Evolutionary conservation across 441 rosid genomes (phyloP).

Genomic region (Biscutella laevigata): DNA sequence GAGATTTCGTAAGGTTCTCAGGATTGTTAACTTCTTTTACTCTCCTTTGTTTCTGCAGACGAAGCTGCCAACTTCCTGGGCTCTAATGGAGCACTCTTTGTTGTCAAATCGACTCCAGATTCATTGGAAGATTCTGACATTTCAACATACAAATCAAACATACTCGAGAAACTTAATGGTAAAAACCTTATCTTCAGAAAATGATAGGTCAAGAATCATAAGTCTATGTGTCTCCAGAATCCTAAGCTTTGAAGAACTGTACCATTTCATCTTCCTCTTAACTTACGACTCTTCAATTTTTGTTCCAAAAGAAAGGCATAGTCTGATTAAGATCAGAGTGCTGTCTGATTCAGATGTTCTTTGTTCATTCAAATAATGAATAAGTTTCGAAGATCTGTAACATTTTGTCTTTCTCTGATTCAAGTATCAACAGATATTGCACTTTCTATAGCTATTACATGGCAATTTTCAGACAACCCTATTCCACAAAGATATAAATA

Average conservation of each 20-base stretch:
- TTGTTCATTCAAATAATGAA: not conserved
- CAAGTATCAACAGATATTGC: slow-evolving; percentile 5
- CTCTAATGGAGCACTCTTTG: slow-evolving; percentile 46
- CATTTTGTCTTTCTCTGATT: not conserved
- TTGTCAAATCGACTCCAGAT: slow-evolving; percentile 46
- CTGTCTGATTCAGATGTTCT: not conserved
- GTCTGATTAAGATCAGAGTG: not conserved
- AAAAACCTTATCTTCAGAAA: not conserved
- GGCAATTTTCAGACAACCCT: not conserved
- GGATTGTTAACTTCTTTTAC: not conserved
- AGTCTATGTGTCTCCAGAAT: not conserved
- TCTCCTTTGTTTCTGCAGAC: slow-evolving; percentile 42
- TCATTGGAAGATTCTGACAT: slow-evolving; percentile 49
- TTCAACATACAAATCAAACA: slow-evolving; percentile 41
- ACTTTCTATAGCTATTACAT: slow-evolving; percentile 4
- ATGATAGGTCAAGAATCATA: not conserved
- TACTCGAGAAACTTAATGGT: slow-evolving; percentile 64
- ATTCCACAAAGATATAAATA: slow-evolving; percentile 7
- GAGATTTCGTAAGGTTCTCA: not conserved
- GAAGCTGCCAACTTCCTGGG: slow-evolving; percentile 62
- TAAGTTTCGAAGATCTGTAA: not conserved
- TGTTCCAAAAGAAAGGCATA: not conserved
- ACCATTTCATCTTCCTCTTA: not conserved
- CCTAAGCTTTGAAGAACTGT: not conserved
- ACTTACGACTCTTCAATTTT: not conserved